Base-by-base conservation (phyloP, 768 basidiomycete genomes). In the Chalciporus chontae region DNA sequence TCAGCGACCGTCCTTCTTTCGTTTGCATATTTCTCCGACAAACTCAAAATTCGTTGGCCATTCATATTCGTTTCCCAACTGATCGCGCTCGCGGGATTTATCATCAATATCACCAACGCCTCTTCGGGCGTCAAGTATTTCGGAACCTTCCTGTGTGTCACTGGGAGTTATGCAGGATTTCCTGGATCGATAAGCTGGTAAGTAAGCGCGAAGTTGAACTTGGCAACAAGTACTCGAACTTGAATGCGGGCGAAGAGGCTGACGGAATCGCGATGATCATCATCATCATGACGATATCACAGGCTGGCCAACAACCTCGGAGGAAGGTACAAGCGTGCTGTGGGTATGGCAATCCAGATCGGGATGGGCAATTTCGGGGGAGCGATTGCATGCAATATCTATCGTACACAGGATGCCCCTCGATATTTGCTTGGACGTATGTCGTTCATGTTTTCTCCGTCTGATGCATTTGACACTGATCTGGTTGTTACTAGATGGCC, bases 291-390 rank as follows among this genome's bases (percentile, higher is more conserved):
- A n/a, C n/a, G n/a, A n/a, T 15, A 2, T 37, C 13, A 17, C 8
- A 86, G 84, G 84, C 66, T 83, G 5, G 79, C 51, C 0, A 64
- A 63, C 11, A 63, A 87, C 55, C 71, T 85, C 10, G 68, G 77
- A 0, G 85, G 85, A 0, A 82, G 84, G 51, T 86, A 83, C 61
- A 88, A 87, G 61, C 83, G 85, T 4, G 85, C 67, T 10, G 71
- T 83, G 10, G 84, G 80, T 3, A 80, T 87, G 76, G 84, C 83
- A 0, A 45, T 86, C 18, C 80, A 86, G 31, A 46, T 55, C 41
- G 57, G 59, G 40, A 36, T 66, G 72, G 84, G 84, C 17, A 85
- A 84, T 60, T 78, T 86, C 51, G 69, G 77, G 18, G 85, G 84
- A 1, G 81, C 80, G 0, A 80, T 87, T 45, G 79, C 84, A 3